These are phyloP conservation scores for Pseudonitzschia multistriata DNA, from an alignment of 108 stramenopile genomes.

Conservation along the genomic window DNA sequence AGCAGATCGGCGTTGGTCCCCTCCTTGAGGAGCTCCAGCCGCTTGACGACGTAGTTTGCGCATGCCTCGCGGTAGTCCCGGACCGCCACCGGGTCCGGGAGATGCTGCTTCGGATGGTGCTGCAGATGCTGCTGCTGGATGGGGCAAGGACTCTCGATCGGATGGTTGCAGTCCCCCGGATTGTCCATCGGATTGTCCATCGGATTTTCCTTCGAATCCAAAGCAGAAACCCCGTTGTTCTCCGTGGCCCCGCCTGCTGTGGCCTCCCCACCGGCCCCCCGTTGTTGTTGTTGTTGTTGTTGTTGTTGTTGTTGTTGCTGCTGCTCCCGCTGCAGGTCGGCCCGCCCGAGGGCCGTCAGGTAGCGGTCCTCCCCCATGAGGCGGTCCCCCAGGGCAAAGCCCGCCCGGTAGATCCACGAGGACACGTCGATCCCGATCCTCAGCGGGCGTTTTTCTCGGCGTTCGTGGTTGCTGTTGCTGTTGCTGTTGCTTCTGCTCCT, in stretches of 20 bases:
- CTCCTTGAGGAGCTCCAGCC: conserved; percentile 45
- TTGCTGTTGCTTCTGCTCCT: not conserved
- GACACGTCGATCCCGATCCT: conserved; percentile 73
- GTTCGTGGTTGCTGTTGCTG: conserved; percentile 12
- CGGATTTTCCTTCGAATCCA: not conserved
- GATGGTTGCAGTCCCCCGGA: no score
- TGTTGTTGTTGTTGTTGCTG: conserved; percentile 14
- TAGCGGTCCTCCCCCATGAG: conserved; percentile 69
- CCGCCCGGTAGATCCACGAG: conserved; percentile 66
- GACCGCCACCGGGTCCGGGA: not conserved
- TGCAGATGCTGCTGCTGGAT: no score
- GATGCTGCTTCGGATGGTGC: conserved; percentile 20
- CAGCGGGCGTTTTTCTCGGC: conserved; percentile 22
- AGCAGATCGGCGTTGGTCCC: conserved; percentile 49
- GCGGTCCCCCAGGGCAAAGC: conserved; percentile 48
- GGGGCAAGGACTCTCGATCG: no score
- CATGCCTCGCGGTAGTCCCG: conserved; percentile 34
- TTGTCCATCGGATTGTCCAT: not conserved
- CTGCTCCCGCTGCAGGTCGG: conserved; percentile 28
- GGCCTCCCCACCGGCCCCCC: not conserved
- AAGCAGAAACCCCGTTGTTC: not conserved
- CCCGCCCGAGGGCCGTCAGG: conserved; percentile 71
- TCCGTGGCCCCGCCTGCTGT: not conserved
- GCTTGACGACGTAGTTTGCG: conserved; percentile 42
- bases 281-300: conserved; percentile 18